Evolutionary conservation across 345 rosid genomes (phyloP).

Genomic region (Theobroma cacao): DNA sequence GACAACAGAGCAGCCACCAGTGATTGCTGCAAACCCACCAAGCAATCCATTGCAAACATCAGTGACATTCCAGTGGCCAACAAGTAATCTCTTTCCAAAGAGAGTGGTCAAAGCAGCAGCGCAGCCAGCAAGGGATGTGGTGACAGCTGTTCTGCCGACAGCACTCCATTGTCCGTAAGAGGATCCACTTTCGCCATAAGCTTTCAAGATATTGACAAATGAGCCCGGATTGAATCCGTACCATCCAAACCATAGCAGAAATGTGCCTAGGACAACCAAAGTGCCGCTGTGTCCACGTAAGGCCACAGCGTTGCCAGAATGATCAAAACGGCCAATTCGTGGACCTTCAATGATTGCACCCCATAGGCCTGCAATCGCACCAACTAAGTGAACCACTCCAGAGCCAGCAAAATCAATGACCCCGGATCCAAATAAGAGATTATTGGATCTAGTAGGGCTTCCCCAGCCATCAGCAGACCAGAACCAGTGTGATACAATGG

Average conservation of each 20-base stretch:
- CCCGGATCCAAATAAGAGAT: constrained; percentile 41
- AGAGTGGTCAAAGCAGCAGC: constrained; percentile 60
- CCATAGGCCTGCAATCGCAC: constrained; percentile 61
- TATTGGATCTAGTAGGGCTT: constrained; percentile 25
- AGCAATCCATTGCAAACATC: constrained; percentile 64
- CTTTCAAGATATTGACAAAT: constrained; percentile 32
- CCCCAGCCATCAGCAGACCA: constrained; percentile 63
- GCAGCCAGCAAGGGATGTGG: constrained; percentile 53
- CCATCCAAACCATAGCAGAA: constrained; percentile 62
- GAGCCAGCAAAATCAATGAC: constrained; percentile 64
- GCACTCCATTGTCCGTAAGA: constrained; percentile 64
- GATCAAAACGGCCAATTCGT: constrained; percentile 49
- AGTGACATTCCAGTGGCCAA: constrained; percentile 57
- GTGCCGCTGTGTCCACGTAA: constrained; percentile 62
- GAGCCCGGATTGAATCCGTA: constrained; percentile 63
- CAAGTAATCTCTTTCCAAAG: constrained; percentile 44
- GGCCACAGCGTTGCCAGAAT: constrained; percentile 24
- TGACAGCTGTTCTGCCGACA: constrained; percentile 57
- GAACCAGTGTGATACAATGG: constrained; percentile 59
- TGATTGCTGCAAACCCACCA: constrained; percentile 58
- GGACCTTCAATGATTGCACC: constrained; percentile 63
- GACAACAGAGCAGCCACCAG: constrained; percentile 50
- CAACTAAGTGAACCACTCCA: constrained; percentile 63
- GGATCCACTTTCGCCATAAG: constrained; percentile 30
- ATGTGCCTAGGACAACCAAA: constrained; percentile 55